Conservation (phyloP, 805 yeast species). For the Ogataea populi-albae region DNA sequence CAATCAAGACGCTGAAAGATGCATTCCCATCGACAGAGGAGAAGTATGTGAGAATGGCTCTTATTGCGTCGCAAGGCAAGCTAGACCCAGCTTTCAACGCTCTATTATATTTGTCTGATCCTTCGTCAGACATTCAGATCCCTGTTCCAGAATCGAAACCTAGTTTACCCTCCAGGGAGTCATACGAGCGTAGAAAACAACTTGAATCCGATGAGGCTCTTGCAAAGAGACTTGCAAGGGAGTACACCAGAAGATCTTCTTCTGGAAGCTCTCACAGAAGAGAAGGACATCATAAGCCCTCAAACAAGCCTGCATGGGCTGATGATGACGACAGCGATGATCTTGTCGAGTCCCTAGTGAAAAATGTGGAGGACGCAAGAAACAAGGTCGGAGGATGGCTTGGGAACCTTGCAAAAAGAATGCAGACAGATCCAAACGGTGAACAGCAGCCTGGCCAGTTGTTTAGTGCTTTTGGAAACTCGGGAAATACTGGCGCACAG, state of each 20-base stretch:
- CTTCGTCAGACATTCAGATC: slow-evolving; percentile 53
- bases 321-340: slow-evolving; percentile 35
- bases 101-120: slow-evolving; percentile 74
- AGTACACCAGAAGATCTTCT: slow-evolving; percentile 38
- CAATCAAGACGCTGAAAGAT: slow-evolving; percentile 62
- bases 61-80: slow-evolving; percentile 81
- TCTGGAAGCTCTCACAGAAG: slow-evolving; percentile 6
- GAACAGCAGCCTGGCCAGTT: slow-evolving; percentile 27
- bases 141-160: slow-evolving; percentile 37
- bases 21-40: slow-evolving; percentile 84
- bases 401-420: slow-evolving; percentile 57
- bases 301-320: slow-evolving; percentile 29
- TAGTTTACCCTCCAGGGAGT: slow-evolving; percentile 32
- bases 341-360: slow-evolving; percentile 58
- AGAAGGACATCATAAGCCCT: slow-evolving; percentile 20
- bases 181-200: slow-evolving; percentile 31
- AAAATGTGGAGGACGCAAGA: slow-evolving; percentile 80
- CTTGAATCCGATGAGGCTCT: slow-evolving; percentile 62
- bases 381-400: slow-evolving; percentile 77
- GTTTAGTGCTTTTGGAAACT: slow-evolving; percentile 32
- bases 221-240: slow-evolving; percentile 76
- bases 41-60: slow-evolving; percentile 66
- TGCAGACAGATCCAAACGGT: slow-evolving; percentile 23
- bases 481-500: slow-evolving; percentile 2
- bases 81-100: slow-evolving; percentile 90